Base-by-base conservation (phyloP, 306 rosid genomes). In the Sesbania bispinosa region DNA sequence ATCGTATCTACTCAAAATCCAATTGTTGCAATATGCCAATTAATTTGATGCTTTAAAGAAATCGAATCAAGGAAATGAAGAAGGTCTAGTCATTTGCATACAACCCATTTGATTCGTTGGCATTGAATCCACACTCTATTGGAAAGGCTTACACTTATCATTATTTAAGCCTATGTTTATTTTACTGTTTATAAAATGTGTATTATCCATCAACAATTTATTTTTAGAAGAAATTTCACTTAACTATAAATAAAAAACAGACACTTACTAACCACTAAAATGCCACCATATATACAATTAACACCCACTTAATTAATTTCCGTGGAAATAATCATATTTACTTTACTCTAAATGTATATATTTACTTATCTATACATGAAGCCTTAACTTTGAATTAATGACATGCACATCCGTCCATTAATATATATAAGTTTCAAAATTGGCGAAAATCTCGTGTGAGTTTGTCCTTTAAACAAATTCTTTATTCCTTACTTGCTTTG, bases 21-120 rank as follows among this genome's bases (percentile, higher is more conserved):
- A 54, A 62, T 42, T 32, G 20, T 24, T 27, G 62, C 38, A 32
- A 5, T 5, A 32, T n/a, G n/a, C 77, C 62, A 75, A 67, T 69
- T 67, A 58, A 46, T 74, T 63, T 78, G 84, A 85, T 78, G 81
- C 83, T 80, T 39, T 38, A 14, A 45, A 55, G 53, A 78, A 64
- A 66, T 18, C 53, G 82, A 75, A 75, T 76, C 77, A 80, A 65
- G 65, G 38, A 62, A 21, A 68, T 26, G 71, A 59, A 59, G 50
- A 66, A 52, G 69, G 63, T 73, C 41, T 41, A 61, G 74, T 80
- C 79, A 77, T 69, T 83, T 67, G 80, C 42, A 55, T 36, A 63
- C 71, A 74, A 70, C 86, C 53, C 78, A 47, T 53, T 5, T 78
- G 78, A 78, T 82, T 74, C 86, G 58, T 63, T 52, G 24, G 78